Base-by-base conservation (phyloP, 768 basidiomycete genomes). In the Hericium coralloides region DNA sequence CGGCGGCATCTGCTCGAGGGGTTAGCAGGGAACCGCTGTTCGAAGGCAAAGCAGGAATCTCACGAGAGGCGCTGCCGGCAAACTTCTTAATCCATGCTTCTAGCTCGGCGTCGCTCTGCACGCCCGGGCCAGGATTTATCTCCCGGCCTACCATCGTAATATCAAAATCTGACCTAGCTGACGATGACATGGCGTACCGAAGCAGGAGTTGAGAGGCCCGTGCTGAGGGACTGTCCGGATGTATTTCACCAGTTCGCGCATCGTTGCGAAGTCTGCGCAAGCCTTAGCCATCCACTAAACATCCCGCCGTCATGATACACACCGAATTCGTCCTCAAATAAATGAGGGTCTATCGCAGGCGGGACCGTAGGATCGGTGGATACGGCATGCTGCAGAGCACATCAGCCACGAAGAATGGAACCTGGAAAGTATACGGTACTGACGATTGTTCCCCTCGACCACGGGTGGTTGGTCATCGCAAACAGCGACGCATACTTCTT, bases 361-460 rank as follows among this genome's bases (percentile, higher is more conserved):
- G 66, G 63, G 4, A 53, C 59, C 8, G 52, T n/a, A 1, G 70
- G 68, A 49, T 74, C 68, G 9, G 55, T 53, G 14, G 70, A 71
- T 0, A 49, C 59, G 7, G 70, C 64, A 53, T 70, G 68, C 67
- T 70, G 68, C 65, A 53, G 49, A 3, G 17, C 52, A 18, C 15
- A 4, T 14, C 25, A 37, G 49, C 63, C 39, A 31, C 52, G 3
- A 41, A 14, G 4, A 26, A 41, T 3, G 23, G 37, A 17, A 37
- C 8, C 25, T 50, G 31, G 7, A 15, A 15, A n/a, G 39, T 36
- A 18, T 45, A 15, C 2, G 15, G 23, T 9, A 68, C 75, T 39
- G 52, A 79, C 79, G 56, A 82, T 76, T 0, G 75, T 71, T 1
- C 81, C 80, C 12, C 79, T 67, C 10, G 76, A 78, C 59, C 79